A percentile compares a stretch with the other conserved stretches of the same genome.
Evolutionary conservation across 208 protist genomes (phyloP).

Genomic region (Crithidia sp.): DNA sequence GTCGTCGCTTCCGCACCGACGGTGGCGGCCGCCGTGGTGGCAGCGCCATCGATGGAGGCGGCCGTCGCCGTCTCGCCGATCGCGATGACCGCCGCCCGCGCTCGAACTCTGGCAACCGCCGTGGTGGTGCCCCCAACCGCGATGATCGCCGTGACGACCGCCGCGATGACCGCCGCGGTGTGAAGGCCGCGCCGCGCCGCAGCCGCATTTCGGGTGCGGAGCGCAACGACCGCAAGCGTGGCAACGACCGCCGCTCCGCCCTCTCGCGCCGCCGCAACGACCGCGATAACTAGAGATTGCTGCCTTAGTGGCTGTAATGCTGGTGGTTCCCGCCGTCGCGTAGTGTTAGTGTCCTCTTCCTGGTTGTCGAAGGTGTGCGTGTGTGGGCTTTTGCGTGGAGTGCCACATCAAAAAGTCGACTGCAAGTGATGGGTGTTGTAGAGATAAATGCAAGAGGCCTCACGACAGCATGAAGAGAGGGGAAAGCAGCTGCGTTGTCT

Average conservation of each 20-base stretch:
- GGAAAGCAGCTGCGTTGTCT: too few species aligned
- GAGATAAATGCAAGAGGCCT: too few species aligned
- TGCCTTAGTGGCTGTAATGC: too few species aligned
- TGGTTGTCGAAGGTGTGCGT: not conserved
- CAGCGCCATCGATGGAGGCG: slow-evolving; percentile 16
- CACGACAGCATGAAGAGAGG: too few species aligned
- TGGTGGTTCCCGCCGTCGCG: too few species aligned
- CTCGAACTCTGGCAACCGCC: slow-evolving; percentile 14
- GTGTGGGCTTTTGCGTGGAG: not conserved
- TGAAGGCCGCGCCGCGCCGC: slow-evolving; percentile 52
- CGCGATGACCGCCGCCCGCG: slow-evolving; percentile 12
- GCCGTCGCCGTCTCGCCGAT: slow-evolving; percentile 21
- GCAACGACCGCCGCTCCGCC: slow-evolving; percentile 46
- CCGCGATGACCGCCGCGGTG: slow-evolving; percentile 45
- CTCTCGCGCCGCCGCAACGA: slow-evolving; percentile 64
- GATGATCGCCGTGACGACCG: slow-evolving; percentile 14
- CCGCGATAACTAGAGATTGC: slow-evolving; percentile 40
- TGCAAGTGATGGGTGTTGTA: too few species aligned
- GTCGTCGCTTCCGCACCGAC: slow-evolving; percentile 29
- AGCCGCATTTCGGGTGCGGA: slow-evolving; percentile 46
- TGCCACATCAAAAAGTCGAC: too few species aligned
- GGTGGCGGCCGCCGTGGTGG: slow-evolving; percentile 24
- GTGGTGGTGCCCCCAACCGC: slow-evolving; percentile 8
- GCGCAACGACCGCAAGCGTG: slow-evolving; percentile 71
- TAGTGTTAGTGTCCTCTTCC: not conserved